These are phyloP conservation scores for Clavispora carvajalis DNA, from an alignment of 805 yeast species.

Conservation along the genomic window DNA sequence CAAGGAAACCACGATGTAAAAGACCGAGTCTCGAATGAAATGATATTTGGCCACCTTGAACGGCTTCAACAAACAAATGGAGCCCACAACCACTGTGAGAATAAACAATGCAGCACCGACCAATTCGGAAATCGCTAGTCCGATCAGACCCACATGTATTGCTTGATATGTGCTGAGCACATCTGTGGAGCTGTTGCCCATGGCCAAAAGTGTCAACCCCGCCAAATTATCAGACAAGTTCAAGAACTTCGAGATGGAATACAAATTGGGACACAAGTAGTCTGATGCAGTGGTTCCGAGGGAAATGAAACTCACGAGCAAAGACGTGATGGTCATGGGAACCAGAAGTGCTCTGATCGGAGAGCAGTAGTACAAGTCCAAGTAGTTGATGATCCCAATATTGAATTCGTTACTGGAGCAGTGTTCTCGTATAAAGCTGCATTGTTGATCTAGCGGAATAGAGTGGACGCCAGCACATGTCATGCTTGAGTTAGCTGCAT, in stretches of 20 bases:
- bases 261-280: conserved; percentile 73
- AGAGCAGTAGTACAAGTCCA: conserved; percentile 30
- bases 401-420: conserved; percentile 26
- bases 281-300: conserved; percentile 81
- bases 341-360: conserved; percentile 10
- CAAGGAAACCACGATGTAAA: conserved; percentile 49
- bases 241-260: conserved; percentile 55
- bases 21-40: conserved; percentile 57
- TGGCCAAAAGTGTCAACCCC: conserved; percentile 81
- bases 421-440: conserved; percentile 29
- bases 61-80: conserved; percentile 66
- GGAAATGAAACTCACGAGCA: conserved; percentile 47
- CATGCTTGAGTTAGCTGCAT: not conserved
- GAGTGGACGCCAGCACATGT: conserved; percentile 9
- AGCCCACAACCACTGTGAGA: conserved; percentile 72
- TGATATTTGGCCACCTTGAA: conserved; percentile 46
- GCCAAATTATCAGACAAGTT: conserved; percentile 70
- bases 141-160: conserved; percentile 61
- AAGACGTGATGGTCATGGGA: conserved; percentile 15
- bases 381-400: conserved; percentile 35
- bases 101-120: conserved; percentile 86
- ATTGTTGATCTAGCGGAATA: conserved; percentile 22
- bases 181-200: conserved; percentile 93
- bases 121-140: conserved; percentile 85
- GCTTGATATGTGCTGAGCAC: conserved; percentile 81